phyloP scores from a whole-genome alignment of 306 rosid species.

The Vachellia collinsii region DNA sequence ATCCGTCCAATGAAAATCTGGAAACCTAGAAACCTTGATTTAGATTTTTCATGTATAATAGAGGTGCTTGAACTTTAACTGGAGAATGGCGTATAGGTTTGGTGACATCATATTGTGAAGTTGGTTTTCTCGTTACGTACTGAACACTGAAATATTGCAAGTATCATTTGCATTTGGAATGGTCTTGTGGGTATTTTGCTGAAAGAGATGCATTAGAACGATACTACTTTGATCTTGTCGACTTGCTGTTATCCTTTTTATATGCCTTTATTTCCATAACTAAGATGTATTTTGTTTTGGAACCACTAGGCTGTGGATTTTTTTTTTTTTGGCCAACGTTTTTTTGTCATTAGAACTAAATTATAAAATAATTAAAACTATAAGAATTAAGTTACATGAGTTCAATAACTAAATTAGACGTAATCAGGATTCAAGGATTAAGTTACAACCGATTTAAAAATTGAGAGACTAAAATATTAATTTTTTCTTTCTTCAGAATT shows the following conservation, averaged over 20 bases:
- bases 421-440: too few species aligned
- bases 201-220: slow-evolving; percentile 3
- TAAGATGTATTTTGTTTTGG: not conserved
- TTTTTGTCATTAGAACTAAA: too few species aligned
- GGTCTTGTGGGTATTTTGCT: slow-evolving; percentile 23
- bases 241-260: not conserved
- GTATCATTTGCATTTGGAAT: slow-evolving; percentile 26
- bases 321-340: not conserved
- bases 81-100: slow-evolving; percentile 39
- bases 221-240: not conserved
- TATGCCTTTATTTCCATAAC: not conserved
- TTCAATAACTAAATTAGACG: too few species aligned
- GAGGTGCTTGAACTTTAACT: slow-evolving; percentile 29
- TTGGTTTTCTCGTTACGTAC: slow-evolving; percentile 22
- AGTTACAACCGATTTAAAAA: too few species aligned
- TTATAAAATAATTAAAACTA: too few species aligned
- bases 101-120: slow-evolving; percentile 30
- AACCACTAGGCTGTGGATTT: not conserved
- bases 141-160: slow-evolving; percentile 3
- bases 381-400: too few species aligned
- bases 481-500: too few species aligned
- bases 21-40: slow-evolving; percentile 10
- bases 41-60: slow-evolving; percentile 7
- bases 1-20: not conserved
- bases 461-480: too few species aligned